Conservation (phyloP, 2,329 filamentous ascomycete species). For the Ascochyta viciae-villosae region DNA sequence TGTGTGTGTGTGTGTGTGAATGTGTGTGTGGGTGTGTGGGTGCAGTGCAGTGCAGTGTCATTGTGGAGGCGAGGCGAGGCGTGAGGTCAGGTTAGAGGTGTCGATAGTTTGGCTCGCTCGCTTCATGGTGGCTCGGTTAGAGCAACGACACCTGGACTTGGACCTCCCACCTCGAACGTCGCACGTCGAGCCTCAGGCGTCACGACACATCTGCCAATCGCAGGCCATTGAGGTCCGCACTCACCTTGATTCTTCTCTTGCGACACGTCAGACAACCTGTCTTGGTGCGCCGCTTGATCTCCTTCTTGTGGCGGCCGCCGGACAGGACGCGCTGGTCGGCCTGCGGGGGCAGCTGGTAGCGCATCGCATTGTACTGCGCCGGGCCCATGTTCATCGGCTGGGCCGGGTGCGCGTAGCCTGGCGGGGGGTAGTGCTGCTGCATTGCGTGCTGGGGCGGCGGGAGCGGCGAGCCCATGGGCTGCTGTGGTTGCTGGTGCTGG, state of each 20-base stretch:
- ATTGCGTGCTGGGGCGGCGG: conserved; percentile 62
- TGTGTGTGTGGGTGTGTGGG: conserved; percentile 6
- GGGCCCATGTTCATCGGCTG: conserved; percentile 60
- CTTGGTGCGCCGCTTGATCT: conserved; percentile 78
- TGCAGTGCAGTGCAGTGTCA: too few species aligned
- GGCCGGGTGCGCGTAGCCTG: conserved; percentile 50
- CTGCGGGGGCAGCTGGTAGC: conserved; percentile 63
- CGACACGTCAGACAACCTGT: conserved; percentile 69
- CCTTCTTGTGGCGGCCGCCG: conserved; percentile 71
- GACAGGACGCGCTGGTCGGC: conserved; percentile 63
- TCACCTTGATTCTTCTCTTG: conserved; percentile 74
- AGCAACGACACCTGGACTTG: conserved; percentile 22
- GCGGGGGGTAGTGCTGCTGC: conserved; percentile 59
- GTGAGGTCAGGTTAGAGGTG: conserved; percentile 43
- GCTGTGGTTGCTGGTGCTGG: conserved; percentile 41
- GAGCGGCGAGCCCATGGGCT: conserved; percentile 61
- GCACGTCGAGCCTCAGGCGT: conserved; percentile 33
- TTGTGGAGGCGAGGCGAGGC: not conserved
- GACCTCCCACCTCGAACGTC: too few species aligned
- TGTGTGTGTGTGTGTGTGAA: conserved; percentile 5
- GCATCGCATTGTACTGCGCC: conserved; percentile 55
- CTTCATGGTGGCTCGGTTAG: conserved; percentile 50
- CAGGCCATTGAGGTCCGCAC: conserved; percentile 37
- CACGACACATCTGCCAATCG: conserved; percentile 37
- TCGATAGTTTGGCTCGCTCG: conserved; percentile 45